Evolutionary conservation across 805 yeast genomes (phyloP).

Genomic region (Suhomyces faveliae): DNA sequence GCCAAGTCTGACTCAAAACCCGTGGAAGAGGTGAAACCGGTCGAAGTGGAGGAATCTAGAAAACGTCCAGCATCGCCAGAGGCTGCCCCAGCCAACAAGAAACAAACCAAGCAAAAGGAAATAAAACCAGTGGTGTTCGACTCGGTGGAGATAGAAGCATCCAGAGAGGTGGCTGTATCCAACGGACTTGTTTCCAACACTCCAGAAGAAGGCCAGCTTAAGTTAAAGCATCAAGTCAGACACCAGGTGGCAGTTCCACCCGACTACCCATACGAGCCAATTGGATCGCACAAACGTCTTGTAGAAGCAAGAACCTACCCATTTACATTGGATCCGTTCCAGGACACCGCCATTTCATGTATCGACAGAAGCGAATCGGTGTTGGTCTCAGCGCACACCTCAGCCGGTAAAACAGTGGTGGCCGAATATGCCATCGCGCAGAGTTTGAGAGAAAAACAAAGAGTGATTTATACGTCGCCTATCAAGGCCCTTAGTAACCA

Average conservation of each 20-base stretch:
- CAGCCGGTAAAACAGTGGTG: slow-evolving; percentile 96
- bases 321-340: slow-evolving; percentile 93
- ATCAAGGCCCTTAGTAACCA: slow-evolving; percentile 94
- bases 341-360: slow-evolving; percentile 93
- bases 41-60: slow-evolving; percentile 16
- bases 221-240: slow-evolving; percentile 88
- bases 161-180: slow-evolving; percentile 83
- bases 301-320: slow-evolving; percentile 89
- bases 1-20: slow-evolving; percentile 18
- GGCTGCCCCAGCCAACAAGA: slow-evolving; percentile 10
- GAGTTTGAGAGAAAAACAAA: slow-evolving; percentile 83
- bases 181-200: slow-evolving; percentile 55
- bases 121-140: slow-evolving; percentile 80
- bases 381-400: slow-evolving; percentile 94
- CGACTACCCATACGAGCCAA: slow-evolving; percentile 81
- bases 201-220: slow-evolving; percentile 47
- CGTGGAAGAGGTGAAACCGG: slow-evolving; percentile 25
- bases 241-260: slow-evolving; percentile 98
- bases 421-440: slow-evolving; percentile 98
- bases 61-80: slow-evolving; percentile 7
- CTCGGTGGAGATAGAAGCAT: slow-evolving; percentile 83
- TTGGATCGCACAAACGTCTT: slow-evolving; percentile 77
- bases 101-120: slow-evolving; percentile 24
- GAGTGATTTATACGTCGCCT: slow-evolving; percentile 94
- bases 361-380: slow-evolving; percentile 94